A percentile compares a stretch with the other conserved stretches of the same genome.
Evolutionary conservation across 75 land plant genomes (phyloP).

Genomic region (Cupressus sempervirens): DNA sequence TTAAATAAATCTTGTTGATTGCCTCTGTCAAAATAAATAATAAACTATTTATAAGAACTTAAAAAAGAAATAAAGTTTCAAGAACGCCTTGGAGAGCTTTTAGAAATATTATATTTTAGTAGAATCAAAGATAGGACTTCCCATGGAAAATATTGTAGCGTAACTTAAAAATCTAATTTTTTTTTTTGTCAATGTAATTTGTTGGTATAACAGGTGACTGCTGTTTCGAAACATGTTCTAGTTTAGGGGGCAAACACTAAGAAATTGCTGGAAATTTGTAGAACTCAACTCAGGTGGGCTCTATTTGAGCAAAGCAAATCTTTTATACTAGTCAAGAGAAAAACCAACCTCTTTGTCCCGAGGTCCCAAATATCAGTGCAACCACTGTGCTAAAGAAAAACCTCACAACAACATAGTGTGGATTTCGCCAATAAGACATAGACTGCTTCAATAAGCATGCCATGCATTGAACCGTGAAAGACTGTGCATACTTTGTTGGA

Average conservation of each 20-base stretch:
- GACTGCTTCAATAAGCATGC: slow-evolving; percentile 85
- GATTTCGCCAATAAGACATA: slow-evolving; percentile 85
- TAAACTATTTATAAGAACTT: neutral
- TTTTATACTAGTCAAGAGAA: neutral
- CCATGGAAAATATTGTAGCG: neutral
- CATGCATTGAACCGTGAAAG: slow-evolving; percentile 38
- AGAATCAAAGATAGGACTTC: neutral
- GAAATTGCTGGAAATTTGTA: neutral
- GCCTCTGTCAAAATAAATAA: slow-evolving; percentile 64
- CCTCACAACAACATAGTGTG: slow-evolving; percentile 50
- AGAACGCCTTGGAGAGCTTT: neutral
- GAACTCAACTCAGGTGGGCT: neutral
- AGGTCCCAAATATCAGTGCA: slow-evolving; percentile 56
- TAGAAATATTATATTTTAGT: neutral
- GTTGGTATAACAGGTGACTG: slow-evolving; percentile 14
- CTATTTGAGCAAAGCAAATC: neutral
- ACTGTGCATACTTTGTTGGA: slow-evolving; percentile 53
- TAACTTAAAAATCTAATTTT: neutral
- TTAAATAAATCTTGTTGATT: slow-evolving; percentile 49
- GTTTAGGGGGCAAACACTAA: neutral
- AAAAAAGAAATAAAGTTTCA: neutral
- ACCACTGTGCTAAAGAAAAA: slow-evolving; percentile 65
- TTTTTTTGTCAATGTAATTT: slow-evolving; percentile 6
- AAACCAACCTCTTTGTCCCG: neutral
- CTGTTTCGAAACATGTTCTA: slow-evolving; percentile 19